Evolutionary conservation across 768 basidiomycete genomes (phyloP).

Genomic region (Termitomyces sp.): DNA sequence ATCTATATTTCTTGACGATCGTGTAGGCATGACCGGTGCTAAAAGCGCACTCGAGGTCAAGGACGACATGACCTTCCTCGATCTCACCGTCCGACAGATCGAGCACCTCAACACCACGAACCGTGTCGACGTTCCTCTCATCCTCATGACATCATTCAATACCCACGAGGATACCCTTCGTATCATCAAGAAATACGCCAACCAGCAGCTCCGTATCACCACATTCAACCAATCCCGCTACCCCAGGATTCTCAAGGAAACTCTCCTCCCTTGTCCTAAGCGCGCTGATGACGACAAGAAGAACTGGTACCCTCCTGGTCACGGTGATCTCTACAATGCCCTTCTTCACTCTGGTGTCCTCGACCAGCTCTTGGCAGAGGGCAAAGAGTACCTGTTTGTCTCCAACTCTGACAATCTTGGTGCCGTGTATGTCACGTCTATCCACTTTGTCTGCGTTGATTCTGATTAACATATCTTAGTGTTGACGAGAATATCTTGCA

Average conservation of each 20-base stretch:
- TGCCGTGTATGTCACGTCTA: slow-evolving; percentile 67
- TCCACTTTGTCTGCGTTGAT: background rate
- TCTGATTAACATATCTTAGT: slow-evolving; percentile 27
- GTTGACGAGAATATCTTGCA: slow-evolving; percentile 83
- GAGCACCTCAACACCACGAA: slow-evolving; percentile 89
- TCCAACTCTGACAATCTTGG: slow-evolving; percentile 98
- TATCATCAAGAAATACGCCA: slow-evolving; percentile 95
- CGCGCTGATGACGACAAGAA: slow-evolving; percentile 80
- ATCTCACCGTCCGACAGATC: slow-evolving; percentile 90
- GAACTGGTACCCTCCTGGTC: slow-evolving; percentile 96
- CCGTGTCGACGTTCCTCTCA: slow-evolving; percentile 90
- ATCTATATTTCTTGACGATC: slow-evolving; percentile 2
- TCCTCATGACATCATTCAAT: slow-evolving; percentile 99
- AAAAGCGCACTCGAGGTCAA: slow-evolving; percentile 96
- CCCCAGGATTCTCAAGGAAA: slow-evolving; percentile 89
- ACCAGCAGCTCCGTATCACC: slow-evolving; percentile 91
- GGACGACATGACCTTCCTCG: slow-evolving; percentile 97
- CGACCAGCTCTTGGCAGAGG: slow-evolving; percentile 83
- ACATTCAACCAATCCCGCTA: slow-evolving; percentile 94
- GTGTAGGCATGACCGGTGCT: slow-evolving; percentile 75
- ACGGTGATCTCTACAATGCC: slow-evolving; percentile 95
- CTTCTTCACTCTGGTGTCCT: slow-evolving; percentile 87
- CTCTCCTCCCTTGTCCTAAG: slow-evolving; percentile 79
- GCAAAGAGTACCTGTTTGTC: slow-evolving; percentile 96
- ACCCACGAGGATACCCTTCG: slow-evolving; percentile 95